Conservation (phyloP, 305 asterid species). For the Ruellia speciosa region DNA sequence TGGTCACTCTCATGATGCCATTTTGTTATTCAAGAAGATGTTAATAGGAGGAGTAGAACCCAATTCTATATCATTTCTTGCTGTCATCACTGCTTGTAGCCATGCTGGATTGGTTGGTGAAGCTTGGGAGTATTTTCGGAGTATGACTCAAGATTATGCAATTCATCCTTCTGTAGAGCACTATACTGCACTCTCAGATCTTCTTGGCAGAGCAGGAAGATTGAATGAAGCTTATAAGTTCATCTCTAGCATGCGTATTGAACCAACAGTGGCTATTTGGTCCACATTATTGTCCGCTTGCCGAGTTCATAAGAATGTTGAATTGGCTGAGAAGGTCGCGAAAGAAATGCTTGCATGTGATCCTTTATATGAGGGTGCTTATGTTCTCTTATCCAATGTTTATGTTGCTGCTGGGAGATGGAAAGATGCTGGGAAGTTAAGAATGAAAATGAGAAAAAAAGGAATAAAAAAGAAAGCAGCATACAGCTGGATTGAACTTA, state of each 20-base stretch:
- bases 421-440: constrained; percentile 59
- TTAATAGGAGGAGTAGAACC: constrained; percentile 45
- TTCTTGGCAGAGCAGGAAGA: constrained; percentile 81
- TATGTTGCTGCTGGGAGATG: constrained; percentile 63
- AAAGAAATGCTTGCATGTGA: constrained; percentile 47
- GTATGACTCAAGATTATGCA: constrained; percentile 45
- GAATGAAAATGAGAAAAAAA: constrained; percentile 45
- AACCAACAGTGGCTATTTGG: constrained; percentile 69
- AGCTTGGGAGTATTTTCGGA: constrained; percentile 47
- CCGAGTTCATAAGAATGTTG: constrained; percentile 70
- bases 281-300: constrained; percentile 73
- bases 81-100: constrained; percentile 81
- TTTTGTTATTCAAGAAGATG: constrained; percentile 55
- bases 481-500: constrained; percentile 80
- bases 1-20: constrained; percentile 61
- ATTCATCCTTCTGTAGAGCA: constrained; percentile 64
- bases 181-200: constrained; percentile 66
- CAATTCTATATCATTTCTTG: constrained; percentile 58
- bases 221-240: constrained; percentile 64
- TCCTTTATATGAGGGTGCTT: constrained; percentile 46
- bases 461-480: constrained; percentile 59
- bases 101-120: constrained; percentile 82
- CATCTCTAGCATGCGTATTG: constrained; percentile 46
- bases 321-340: constrained; percentile 70
- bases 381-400: constrained; percentile 59